Conservation (phyloP, 2,329 filamentous ascomycete genomes). For the Mycosphaerella arachidis region DNA sequence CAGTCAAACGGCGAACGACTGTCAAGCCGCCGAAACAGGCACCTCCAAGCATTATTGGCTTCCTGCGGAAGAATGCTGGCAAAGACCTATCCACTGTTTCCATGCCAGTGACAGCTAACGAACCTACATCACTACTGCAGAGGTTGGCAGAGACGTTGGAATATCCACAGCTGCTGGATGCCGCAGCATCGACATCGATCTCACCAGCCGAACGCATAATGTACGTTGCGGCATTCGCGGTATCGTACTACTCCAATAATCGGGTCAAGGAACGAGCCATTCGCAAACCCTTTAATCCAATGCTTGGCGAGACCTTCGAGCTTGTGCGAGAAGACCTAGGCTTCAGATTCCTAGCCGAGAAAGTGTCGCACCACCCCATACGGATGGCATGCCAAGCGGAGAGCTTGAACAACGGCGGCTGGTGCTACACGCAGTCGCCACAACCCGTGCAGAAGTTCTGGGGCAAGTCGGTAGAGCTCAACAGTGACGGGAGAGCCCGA, state of each 20-base stretch:
- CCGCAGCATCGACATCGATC: conserved; percentile 51
- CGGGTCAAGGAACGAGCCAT: conserved; percentile 86
- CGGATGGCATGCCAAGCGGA: conserved; percentile 92
- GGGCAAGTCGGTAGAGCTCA: conserved; percentile 94
- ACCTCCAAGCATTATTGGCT: conserved; percentile 88
- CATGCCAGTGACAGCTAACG: conserved; percentile 96
- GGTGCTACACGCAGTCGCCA: conserved; percentile 84
- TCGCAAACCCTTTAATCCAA: conserved; percentile 94
- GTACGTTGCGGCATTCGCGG: conserved; percentile 82
- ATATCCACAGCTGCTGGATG: conserved; percentile 79
- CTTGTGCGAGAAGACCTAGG: conserved; percentile 81
- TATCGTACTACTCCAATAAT: conserved; percentile 76
- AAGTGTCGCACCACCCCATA: conserved; percentile 88
- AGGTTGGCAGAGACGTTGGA: conserved; percentile 86
- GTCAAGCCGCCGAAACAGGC: conserved; percentile 70
- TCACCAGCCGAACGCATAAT: conserved; percentile 67
- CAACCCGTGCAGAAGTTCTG: conserved; percentile 95
- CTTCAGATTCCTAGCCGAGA: conserved; percentile 90
- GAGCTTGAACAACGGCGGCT: conserved; percentile 53
- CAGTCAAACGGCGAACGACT: conserved; percentile 62
- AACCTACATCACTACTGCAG: conserved; percentile 83
- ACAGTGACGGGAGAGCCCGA: conserved; percentile 81
- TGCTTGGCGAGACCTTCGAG: conserved; percentile 94
- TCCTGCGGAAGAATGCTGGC: conserved; percentile 93
- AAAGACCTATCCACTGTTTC: conserved; percentile 95